These are phyloP conservation scores for Taphrina populina DNA, from an alignment of 1,139 yeast species.

Conservation along the genomic window DNA sequence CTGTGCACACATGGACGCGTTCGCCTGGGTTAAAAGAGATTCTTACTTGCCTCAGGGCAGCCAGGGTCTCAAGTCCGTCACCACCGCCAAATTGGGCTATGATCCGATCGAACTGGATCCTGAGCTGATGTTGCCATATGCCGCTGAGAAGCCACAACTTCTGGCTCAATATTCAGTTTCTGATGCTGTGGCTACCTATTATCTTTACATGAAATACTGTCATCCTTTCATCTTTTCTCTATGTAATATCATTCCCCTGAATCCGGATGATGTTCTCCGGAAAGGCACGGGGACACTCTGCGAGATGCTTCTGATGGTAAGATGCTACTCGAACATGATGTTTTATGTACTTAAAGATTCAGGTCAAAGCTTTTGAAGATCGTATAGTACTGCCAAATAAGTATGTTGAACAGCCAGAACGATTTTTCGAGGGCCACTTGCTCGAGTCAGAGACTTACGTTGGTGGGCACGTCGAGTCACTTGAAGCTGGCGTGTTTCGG, in stretches of 20 bases:
- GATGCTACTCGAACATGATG: too few relatives aligned
- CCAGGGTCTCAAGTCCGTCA: constrained; percentile 96
- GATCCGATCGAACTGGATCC: constrained; percentile 97
- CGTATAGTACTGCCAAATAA: constrained; percentile 85
- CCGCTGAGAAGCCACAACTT: constrained; percentile 86
- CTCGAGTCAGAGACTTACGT: constrained; percentile 95
- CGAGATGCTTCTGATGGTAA: constrained; percentile 89
- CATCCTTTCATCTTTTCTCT: constrained; percentile 96
- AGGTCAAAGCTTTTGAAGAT: constrained; percentile 75
- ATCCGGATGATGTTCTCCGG: constrained; percentile 92
- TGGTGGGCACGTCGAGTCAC: constrained; percentile 97
- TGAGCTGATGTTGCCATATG: constrained; percentile 94
- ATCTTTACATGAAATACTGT: constrained; percentile 91
- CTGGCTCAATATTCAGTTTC: constrained; percentile 96
- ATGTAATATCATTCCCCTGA: constrained; percentile 90
- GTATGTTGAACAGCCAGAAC: constrained; percentile 84
- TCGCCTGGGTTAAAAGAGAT: constrained; percentile 98
- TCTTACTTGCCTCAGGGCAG: constrained; percentile 97
- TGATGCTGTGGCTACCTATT: constrained; percentile 98
- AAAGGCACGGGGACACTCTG: constrained; percentile 99
- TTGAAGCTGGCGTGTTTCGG: constrained; percentile 96
- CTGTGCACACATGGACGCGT: constrained; percentile 97
- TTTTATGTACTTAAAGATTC: too few relatives aligned
- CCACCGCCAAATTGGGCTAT: constrained; percentile 91
- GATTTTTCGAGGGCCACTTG: constrained; percentile 91